Base-by-base conservation (phyloP, 2,329 filamentous ascomycete genomes). In the Sporothrix protearum region DNA sequence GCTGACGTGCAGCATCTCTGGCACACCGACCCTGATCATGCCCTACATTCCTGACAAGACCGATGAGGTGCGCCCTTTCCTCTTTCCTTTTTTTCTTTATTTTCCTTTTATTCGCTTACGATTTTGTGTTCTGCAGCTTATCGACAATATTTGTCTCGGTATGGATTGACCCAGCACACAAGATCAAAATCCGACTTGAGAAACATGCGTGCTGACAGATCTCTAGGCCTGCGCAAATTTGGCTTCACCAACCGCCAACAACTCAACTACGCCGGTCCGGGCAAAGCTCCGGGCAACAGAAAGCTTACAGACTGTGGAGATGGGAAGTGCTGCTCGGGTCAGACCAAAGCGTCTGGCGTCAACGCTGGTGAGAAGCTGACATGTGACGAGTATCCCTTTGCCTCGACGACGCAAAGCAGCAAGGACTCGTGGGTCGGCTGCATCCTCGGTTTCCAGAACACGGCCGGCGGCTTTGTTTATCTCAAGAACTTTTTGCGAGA, bases 401-500 rank as follows among this genome's bases (percentile, higher is more conserved):
- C 64, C 19, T 68, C 64, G 64, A 53, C 45, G 45, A 33, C 25
- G 64, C 45, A 68, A 25, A 68, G 64, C 64, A 68, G 47, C 28
- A 12, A 28, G 6, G 39, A 51, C 7, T 36, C 64, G 25, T 53
- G 47, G 45, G 47, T 68, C 30, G 64, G 64, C 64, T 68, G 64
- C 45, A 68, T 68, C 47, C 19, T 68, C 25, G 64, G 30, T 30
- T 53, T 53, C 45, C 64, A 68, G 45, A 68, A 68, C 28, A 68
- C 64, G 6, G 64, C 64, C 19, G 64, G 64, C 64, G 64, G 64
- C 28, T 49, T 36, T 33, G 6, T 33, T 2, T 68, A 68, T 39
- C 64, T 68, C 45, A 61, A 61, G 0, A 39, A 61, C 19, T 61
- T 61, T 9, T 25, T 39, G 19, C 57, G 57, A 6, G 33, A 39